Base-by-base conservation (phyloP, 176 grass and related monocot genomes). In the Zoysia pacifica region DNA sequence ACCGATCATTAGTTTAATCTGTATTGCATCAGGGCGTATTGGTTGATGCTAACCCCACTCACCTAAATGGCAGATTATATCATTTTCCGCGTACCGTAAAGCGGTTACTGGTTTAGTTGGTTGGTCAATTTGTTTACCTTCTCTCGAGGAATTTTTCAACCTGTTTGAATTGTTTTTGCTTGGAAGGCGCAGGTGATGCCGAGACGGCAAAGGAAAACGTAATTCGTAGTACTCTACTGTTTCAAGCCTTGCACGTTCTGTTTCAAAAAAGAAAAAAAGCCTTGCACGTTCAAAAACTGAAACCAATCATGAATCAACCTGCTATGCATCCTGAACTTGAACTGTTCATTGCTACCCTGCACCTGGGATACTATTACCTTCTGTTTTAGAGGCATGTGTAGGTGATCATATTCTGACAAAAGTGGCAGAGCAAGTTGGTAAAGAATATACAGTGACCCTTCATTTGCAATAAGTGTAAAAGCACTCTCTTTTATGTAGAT, bases 1-100 rank as follows among this genome's bases (percentile, higher is more conserved):
- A 78, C 38, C 65, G 14, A 38, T 45, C 43, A 73, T 49, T 83
- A 73, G 35, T 83, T 72, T 83, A 73, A 20, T 62, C 5, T 54
- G 66, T 65, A 71, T 36, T 58, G 66, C 64, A 77, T 74, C 62
- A 18, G 61, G 1, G 16, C 65, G 80, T 67, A 70, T 58, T 59
- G 13, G 86, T 75, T 80, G 81, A 88, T 75, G 69, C 54, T 88
- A 79, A 75, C 47, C 86, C 86, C 75, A 83, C 86, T 88, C 20
- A 79, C 53, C 63, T 44, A 64, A 67, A 78, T 73, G 70, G 69
- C 16, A 56, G 56, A 79, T 42, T 65, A 60, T 78, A 67, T 44
- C 44, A 59, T 62, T 46, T 64, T 71, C 54, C 69, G 37, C 15
- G 20, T 64, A 84, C 61, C 42, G 7, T 81, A 85, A 85, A 85